Evolutionary conservation across 176 grass and related monocot species (phyloP), one percentile per base, ranked within the genome.

Genomic region (Cenchrus americanus): DNA sequence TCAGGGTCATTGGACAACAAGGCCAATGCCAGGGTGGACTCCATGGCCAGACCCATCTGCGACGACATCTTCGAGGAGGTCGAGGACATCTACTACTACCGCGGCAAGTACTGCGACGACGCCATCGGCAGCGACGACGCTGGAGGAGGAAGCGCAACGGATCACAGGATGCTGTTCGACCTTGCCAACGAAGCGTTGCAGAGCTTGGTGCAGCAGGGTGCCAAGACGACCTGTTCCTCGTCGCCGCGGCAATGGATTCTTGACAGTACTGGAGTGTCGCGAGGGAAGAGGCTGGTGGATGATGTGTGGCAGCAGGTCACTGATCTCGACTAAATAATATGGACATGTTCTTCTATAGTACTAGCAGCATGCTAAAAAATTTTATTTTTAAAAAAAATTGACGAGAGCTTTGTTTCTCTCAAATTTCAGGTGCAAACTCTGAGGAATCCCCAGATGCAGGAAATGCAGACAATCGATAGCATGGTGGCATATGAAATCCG

Each of bases 131-230:
- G 44, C 34, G 34, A 34, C 32, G 32, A 37, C 24, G 2, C n/a
- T 30, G 76, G 71, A 5, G 77, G 54, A 19, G 77, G 54, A 19
- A 14, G 19, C 6, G 69, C 62, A 5, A 77, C 69, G 62, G 59
- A 88, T 40, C 86, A 86, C 54, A 91, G 85, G 66, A 40, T 94
- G 84, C 75, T 97, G 8, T 94, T 92, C 77, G 90, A 97, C 75
- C 88, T 94, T 47, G 86, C 88, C 32, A 92, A 92, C 24, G 92
- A 97, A 61, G 90, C 90, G 4, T 12, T 94, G 87, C 71, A 80
- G 62, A 84, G 23, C 18, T 4, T 92, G 41, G 61, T 77, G 8
- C 74, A 76, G 8, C 74, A 76, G 23, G 71, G 65, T 65, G 66
- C 43, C 9, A 85, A 61, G 23, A 76, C 32, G 34, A 2, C 34